Evolutionary conservation across 23 red algal species (phyloP), one percentile per base, ranked within the genome.

Genomic region (Gracilaria caudata): DNA sequence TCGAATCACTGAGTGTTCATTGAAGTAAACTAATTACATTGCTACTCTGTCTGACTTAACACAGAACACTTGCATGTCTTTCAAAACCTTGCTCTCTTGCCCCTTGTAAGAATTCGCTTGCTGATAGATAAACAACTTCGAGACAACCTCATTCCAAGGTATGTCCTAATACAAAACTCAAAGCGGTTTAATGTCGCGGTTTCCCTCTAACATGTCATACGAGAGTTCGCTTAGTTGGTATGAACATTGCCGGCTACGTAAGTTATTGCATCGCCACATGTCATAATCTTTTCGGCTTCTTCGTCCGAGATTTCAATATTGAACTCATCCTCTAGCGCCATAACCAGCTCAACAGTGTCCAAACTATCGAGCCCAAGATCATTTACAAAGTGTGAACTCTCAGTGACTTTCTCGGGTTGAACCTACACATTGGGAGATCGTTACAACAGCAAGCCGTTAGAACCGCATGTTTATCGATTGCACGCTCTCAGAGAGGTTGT

Each of bases 251-350:
- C 80, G 51, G 90, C 64, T 55, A 98, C 53, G 54, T 94, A 98
- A 6, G 83, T 83, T 59, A 98, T 89, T 70, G 92, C 90, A 79
- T 98, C 95, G 33, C 68, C 77, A 44, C 88, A 90, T 17, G 89
- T 82, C 59, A 94, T 56, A 87, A 98, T 98, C 91, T 98, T 98
- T 41, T 99, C 97, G 20, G 97, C 97, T 38, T 89, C 85, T 30
- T 71, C 85, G 78, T 99, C 97, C 19, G 97, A 70, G 82, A 99
- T 95, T 53, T 99, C 97, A 71, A 99, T 99, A 21, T 81, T 83
- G 77, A 99, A 99, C 71, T 99, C 97, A 60, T 99, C 97, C 78
- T 99, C 97, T 5, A 99, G 66, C 20, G 97, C 97, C 93, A 99
- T 95, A 4, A 99, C 91, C 33, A 99, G 70, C 83, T 99, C 97